Evolutionary conservation across 257 asterid species (phyloP), one percentile per base, ranked within the genome.

Genomic region (Catharanthus roseus): DNA sequence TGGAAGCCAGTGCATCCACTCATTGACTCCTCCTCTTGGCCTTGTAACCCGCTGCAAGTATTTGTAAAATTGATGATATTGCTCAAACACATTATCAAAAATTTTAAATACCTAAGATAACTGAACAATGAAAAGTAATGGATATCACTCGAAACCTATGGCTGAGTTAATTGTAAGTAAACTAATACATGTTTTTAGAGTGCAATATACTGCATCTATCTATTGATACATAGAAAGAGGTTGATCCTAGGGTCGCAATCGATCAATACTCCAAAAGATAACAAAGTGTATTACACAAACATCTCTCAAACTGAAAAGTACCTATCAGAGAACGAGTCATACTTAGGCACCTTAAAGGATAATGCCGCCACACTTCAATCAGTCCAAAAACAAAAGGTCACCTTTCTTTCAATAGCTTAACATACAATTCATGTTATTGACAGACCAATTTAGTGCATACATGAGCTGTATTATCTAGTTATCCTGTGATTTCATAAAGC

Each of bases 1-100:
- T 45, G 99, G 99, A 51, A 95, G 97, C 95, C 99, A 95, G 77
- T 81, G 92, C 69, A 95, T 79, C 87, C 90, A 91, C 81, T 91
- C 96, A 82, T 91, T 95, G 77, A 89, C 75, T 79, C 99, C 99
- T 81, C 99, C 99, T 55, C 82, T 82, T 58, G 99, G 99, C 78
- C 99, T 88, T 21, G 93, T 89, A 67, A 91, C 97, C 73, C 99
- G 83, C 99, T 93, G 91, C 77, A 80, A 34, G 67, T 53, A 44
- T 67, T 55, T 63, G 54, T 66, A 39, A 75, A 70, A 73, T 75
- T 16, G 11, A 41, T 23, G 41, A 42, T 42, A 77, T 50, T 60
- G 21, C 60, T 53, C 31, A 45, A 28, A 42, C 13, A 47, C 5
- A 7, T 5, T 16, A 23, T 39, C 8, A 57, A 29, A 54, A 50